phyloP scores from a whole-genome alignment of 1,284 basidiomycete species.

The Cutaneotrichosporon dermatis region DNA sequence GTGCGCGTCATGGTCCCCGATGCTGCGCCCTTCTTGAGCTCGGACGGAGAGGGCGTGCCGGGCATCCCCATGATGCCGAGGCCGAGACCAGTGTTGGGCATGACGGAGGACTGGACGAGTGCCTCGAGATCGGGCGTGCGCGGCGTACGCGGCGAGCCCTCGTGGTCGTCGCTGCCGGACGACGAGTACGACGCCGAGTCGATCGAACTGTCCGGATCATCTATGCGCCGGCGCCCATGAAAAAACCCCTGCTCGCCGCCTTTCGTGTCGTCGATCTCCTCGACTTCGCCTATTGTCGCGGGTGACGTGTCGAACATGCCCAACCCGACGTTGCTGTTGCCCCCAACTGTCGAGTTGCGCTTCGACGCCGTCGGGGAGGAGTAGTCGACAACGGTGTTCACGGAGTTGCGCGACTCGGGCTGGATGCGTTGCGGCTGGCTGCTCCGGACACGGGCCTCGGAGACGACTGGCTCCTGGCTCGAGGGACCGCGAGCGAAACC shows the following conservation, averaged over 20 bases:
- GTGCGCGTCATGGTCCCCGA: not conserved
- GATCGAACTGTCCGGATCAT: not conserved
- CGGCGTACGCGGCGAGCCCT: conserved; percentile 12
- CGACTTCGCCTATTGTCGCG: not conserved
- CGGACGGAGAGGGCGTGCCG: not conserved
- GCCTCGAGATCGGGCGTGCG: conserved; percentile 16
- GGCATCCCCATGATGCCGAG: not conserved
- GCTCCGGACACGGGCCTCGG: no score
- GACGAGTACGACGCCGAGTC: conserved; percentile 1
- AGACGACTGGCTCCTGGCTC: not conserved
- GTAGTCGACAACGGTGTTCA: conserved; percentile 2
- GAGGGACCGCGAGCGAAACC: not conserved
- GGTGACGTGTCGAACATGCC: not conserved
- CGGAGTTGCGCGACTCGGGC: not conserved
- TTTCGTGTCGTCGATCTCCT: not conserved
- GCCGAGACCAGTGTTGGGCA: not conserved
- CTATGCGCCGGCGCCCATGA: not conserved
- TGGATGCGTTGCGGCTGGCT: not conserved
- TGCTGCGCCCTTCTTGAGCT: not conserved
- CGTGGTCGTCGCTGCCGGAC: conserved; percentile 11
- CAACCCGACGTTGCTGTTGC: not conserved
- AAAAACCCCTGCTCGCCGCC: not conserved
- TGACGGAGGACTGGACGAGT: not conserved
- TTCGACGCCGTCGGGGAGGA: not conserved
- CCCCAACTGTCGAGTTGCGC: not conserved